Percentiles rank a stretch among this genome's conserved stretches.
Evolutionary conservation across 2,329 filamentous ascomycete genomes (phyloP).

Genomic region (Aspergillus novoparasiticus): DNA sequence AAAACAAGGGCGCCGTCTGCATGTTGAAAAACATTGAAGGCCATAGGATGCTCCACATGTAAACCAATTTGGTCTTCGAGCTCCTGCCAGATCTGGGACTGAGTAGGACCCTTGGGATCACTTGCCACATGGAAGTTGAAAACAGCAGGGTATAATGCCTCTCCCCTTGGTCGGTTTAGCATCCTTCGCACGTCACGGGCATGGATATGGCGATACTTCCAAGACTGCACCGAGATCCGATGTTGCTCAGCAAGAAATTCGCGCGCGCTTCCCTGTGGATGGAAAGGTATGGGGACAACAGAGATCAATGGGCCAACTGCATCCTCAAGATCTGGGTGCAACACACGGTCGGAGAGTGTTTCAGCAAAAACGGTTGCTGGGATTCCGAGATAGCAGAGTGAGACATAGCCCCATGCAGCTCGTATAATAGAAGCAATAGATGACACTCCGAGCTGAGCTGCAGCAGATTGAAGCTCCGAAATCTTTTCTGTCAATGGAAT

Average conservation of each 20-base stretch:
- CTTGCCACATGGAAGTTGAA: slow-evolving; percentile 34
- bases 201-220: slow-evolving; percentile 32
- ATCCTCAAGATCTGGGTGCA: slow-evolving; percentile 29
- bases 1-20: slow-evolving; percentile 24
- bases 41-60: slow-evolving; percentile 45
- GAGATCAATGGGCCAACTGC: slow-evolving; percentile 36
- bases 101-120: slow-evolving; percentile 1
- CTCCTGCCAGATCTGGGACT: slow-evolving; percentile 28
- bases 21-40: slow-evolving; percentile 40
- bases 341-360: slow-evolving; percentile 34
- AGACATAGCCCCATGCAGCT: slow-evolving; percentile 33
- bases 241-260: slow-evolving; percentile 30
- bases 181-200: slow-evolving; percentile 33
- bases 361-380: slow-evolving; percentile 34
- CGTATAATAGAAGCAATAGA: slow-evolving; percentile 34
- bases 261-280: slow-evolving; percentile 25
- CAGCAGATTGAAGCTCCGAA: slow-evolving; percentile 21
- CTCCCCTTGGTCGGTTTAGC: slow-evolving; percentile 27
- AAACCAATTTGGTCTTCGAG: slow-evolving; percentile 36
- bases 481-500: slow-evolving; percentile 18
- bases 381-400: slow-evolving; percentile 29
- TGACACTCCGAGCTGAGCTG: slow-evolving; percentile 27
- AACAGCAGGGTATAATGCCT: slow-evolving; percentile 35
- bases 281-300: slow-evolving; percentile 37
- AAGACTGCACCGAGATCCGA: slow-evolving; percentile 27